phyloP scores from a whole-genome alignment of 805 yeast species.

The Candida qinlingensis region DNA sequence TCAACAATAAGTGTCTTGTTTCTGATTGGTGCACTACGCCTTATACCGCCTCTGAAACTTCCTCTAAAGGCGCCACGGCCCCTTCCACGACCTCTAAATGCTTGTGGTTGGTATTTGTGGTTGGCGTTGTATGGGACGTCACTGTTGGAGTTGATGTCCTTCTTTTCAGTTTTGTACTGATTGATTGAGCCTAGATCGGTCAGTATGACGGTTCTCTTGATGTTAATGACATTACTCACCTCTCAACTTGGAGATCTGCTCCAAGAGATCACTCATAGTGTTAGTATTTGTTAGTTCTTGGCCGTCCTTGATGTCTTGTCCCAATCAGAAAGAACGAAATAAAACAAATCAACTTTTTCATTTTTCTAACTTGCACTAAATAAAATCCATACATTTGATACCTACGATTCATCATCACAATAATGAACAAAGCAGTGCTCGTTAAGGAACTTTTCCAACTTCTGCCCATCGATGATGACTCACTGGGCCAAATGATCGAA shows the following conservation, averaged over 20 bases:
- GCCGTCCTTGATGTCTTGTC: not conserved
- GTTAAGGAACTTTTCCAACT: slow-evolving; percentile 26
- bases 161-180: slow-evolving; percentile 11
- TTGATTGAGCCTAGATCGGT: slow-evolving; percentile 16
- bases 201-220: not conserved
- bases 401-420: not conserved
- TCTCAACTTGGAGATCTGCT: slow-evolving; percentile 17
- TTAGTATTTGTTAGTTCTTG: not conserved
- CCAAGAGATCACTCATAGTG: slow-evolving; percentile 9
- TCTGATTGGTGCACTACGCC: slow-evolving; percentile 6
- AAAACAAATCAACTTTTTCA: too few relatives aligned
- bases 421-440: slow-evolving; percentile 6
- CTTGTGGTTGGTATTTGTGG: not conserved
- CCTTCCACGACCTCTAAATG: slow-evolving; percentile 13
- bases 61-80: slow-evolving; percentile 6
- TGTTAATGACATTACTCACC: slow-evolving; percentile 10
- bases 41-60: slow-evolving; percentile 5
- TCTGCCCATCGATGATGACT: slow-evolving; percentile 54
- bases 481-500: slow-evolving; percentile 48
- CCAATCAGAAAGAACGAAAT: too few relatives aligned
- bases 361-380: not conserved
- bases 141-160: slow-evolving; percentile 6
- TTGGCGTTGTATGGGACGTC: slow-evolving; percentile 7
- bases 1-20: slow-evolving; percentile 31
- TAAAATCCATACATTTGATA: too few relatives aligned